Conservation (phyloP, 306 rosid genomes). For the Cucumis hystrix region DNA sequence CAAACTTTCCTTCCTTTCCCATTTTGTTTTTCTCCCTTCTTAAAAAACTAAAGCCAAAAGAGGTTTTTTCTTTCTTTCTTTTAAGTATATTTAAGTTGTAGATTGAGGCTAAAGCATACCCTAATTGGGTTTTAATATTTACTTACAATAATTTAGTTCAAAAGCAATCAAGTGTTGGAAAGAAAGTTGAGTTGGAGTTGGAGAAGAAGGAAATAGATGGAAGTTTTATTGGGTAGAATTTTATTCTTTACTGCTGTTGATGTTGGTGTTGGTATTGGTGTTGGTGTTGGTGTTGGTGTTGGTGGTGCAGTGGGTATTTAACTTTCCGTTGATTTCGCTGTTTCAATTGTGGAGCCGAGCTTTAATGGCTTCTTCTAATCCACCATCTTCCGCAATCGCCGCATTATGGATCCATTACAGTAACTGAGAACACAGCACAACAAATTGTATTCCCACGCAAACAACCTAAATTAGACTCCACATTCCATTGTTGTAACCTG, state of each 20-base stretch:
- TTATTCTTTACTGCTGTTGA: neutral
- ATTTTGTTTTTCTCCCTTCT: neutral
- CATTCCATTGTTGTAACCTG: slow-evolving; percentile 8
- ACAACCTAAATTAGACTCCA: neutral
- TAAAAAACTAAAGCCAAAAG: neutral
- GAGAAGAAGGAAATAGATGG: neutral
- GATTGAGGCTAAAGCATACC: no score
- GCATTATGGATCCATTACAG: slow-evolving; percentile 16
- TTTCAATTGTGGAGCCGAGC: slow-evolving; percentile 5
- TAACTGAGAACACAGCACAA: neutral
- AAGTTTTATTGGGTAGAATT: neutral
- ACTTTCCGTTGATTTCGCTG: slow-evolving; percentile 12
- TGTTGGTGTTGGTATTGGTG: neutral
- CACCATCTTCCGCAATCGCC: slow-evolving; percentile 56
- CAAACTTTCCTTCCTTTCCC: neutral
- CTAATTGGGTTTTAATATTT: no score
- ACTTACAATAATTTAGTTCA: neutral
- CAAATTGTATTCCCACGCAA: neutral
- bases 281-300: neutral
- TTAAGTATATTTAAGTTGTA: no score
- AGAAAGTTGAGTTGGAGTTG: neutral
- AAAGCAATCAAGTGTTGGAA: neutral
- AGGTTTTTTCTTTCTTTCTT: neutral
- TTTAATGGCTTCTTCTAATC: slow-evolving; percentile 9
- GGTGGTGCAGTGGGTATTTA: neutral